These are phyloP conservation scores for Penicillium sp. DNA, from an alignment of 2,329 filamentous ascomycete species.

Conservation along the genomic window DNA sequence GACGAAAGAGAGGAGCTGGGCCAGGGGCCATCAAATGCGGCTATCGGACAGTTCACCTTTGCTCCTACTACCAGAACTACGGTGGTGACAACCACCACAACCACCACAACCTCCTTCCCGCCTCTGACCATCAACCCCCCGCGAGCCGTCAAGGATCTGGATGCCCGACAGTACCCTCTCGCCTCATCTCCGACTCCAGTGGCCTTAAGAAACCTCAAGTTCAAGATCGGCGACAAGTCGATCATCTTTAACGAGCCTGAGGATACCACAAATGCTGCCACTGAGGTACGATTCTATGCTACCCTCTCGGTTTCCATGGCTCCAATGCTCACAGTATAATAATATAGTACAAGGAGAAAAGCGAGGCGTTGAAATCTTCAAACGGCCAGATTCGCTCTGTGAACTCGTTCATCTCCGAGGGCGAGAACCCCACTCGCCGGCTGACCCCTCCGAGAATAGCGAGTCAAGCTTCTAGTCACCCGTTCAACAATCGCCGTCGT, in stretches of 20 bases:
- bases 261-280: conserved; percentile 53
- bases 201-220: conserved; percentile 73
- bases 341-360: conserved; percentile 46
- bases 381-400: conserved; percentile 51
- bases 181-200: conserved; percentile 79
- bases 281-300: conserved; percentile 49
- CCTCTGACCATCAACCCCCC: conserved; percentile 78
- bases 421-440: conserved; percentile 31
- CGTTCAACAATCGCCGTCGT: conserved; percentile 45
- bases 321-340: conserved; percentile 16
- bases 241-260: conserved; percentile 65
- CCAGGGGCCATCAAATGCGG: conserved; percentile 34
- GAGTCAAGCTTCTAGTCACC: conserved; percentile 26
- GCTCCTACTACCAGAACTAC: conserved; percentile 65
- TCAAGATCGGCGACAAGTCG: conserved; percentile 64
- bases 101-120: conserved; percentile 77
- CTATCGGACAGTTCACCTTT: conserved; percentile 61
- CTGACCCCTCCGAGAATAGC: conserved; percentile 25
- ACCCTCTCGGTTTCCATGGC: not conserved
- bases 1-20: conserved; percentile 28
- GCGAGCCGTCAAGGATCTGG: conserved; percentile 67
- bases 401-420: conserved; percentile 45
- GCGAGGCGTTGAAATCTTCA: conserved; percentile 46
- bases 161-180: conserved; percentile 86
- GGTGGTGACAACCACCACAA: conserved; percentile 85